A percentile compares a stretch with the other conserved stretches of the same genome.
phyloP scores from a whole-genome alignment of 495 filamentous ascomycete genomes.

The Darksidea phi region DNA sequence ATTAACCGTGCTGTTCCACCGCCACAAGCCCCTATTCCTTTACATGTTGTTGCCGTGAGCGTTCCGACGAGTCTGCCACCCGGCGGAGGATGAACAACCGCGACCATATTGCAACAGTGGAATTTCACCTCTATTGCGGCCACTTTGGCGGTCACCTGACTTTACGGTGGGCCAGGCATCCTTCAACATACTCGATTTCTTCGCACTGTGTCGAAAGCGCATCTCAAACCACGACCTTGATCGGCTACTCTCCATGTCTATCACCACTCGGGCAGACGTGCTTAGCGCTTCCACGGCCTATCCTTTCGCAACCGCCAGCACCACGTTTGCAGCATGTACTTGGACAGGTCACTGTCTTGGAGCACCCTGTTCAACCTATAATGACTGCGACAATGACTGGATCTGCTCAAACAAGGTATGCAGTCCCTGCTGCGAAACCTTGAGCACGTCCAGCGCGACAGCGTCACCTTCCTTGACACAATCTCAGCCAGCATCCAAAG shows the following conservation, averaged over 20 bases:
- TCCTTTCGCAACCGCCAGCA: conserved; percentile 1
- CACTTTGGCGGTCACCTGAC: too few relatives aligned
- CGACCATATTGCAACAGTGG: too few relatives aligned
- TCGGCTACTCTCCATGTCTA: neutral
- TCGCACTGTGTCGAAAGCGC: too few relatives aligned
- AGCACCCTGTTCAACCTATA: conserved; percentile 9
- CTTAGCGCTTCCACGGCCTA: neutral
- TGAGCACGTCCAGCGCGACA: conserved; percentile 1
- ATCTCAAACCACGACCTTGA: neutral
- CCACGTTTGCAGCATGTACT: conserved; percentile 23
- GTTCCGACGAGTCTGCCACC: too few relatives aligned
- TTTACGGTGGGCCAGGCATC: too few relatives aligned
- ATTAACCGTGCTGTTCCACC: too few relatives aligned
- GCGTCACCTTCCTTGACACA: neutral
- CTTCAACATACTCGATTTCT: too few relatives aligned
- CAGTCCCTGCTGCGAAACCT: conserved; percentile 27
- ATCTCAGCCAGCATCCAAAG: neutral
- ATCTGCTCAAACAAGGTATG: conserved; percentile 24
- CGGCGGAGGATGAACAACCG: too few relatives aligned
- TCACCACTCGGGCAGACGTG: neutral
- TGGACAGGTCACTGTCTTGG: conserved; percentile 36
- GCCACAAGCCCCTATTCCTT: too few relatives aligned
- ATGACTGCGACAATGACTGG: conserved; percentile 37
- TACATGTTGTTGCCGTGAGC: too few relatives aligned
- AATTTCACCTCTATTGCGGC: too few relatives aligned